Evolutionary conservation across 352 stramenopile genomes (phyloP).

Genomic region (Pythium sp.): DNA sequence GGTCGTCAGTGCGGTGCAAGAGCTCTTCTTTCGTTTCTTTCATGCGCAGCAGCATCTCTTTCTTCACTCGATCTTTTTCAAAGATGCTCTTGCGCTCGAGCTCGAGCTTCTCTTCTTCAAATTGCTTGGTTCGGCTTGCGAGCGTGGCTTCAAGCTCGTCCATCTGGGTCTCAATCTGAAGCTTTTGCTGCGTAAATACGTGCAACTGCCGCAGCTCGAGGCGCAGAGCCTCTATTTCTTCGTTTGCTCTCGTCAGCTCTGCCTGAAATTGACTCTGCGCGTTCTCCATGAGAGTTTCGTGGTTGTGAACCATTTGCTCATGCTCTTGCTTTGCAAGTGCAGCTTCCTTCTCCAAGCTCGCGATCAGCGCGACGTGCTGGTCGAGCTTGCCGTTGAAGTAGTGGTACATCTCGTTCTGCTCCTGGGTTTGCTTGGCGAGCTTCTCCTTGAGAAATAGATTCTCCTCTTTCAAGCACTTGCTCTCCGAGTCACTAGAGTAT

Average conservation of each 20-base stretch:
- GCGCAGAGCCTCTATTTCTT: constrained; percentile 23
- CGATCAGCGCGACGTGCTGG: constrained; percentile 65
- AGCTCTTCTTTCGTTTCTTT: constrained; percentile 55
- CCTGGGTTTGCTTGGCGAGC: constrained; percentile 37
- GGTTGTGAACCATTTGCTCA: constrained; percentile 16
- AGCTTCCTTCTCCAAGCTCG: constrained; percentile 49
- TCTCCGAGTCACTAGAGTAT: constrained; percentile 26
- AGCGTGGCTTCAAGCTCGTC: constrained; percentile 38
- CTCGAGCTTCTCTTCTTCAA: constrained; percentile 34
- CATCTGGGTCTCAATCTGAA: constrained; percentile 34
- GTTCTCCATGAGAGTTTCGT: constrained; percentile 16
- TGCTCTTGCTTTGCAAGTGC: constrained; percentile 20
- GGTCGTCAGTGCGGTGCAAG: constrained; percentile 53
- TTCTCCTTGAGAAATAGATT: constrained; percentile 42
- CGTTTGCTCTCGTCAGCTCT: constrained; percentile 19
- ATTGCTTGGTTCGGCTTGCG: constrained; percentile 19
- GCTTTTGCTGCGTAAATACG: constrained; percentile 55
- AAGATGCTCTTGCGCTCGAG: constrained; percentile 62
- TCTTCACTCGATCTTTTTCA: constrained; percentile 65
- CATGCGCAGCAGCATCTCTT: constrained; percentile 59
- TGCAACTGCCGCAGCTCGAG: constrained; percentile 49
- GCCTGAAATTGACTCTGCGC: constrained; percentile 15
- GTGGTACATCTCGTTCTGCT: constrained; percentile 86
- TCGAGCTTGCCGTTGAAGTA: constrained; percentile 87
- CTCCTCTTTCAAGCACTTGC: constrained; percentile 41